Conservation (phyloP, 2,329 filamentous ascomycete genomes). For the Samsoniella hepiali region DNA sequence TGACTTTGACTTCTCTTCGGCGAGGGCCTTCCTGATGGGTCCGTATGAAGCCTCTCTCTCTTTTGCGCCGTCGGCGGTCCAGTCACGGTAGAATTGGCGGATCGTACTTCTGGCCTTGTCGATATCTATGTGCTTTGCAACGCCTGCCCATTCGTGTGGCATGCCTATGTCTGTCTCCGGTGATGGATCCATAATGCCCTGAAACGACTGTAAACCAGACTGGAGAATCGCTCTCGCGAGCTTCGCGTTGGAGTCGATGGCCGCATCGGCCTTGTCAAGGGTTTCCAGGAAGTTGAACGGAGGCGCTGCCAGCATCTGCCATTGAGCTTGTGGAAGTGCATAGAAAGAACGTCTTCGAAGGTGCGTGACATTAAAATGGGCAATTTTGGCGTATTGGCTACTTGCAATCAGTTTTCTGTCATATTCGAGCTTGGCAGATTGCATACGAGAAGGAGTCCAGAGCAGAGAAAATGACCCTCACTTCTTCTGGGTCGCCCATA, state of each 20-base stretch:
- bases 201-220: slow-evolving; percentile 66
- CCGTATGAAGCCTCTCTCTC: slow-evolving; percentile 78
- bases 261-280: slow-evolving; percentile 74
- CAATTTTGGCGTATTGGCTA: slow-evolving; percentile 79
- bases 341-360: slow-evolving; percentile 90
- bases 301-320: slow-evolving; percentile 73
- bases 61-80: slow-evolving; percentile 71
- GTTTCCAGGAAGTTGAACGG: slow-evolving; percentile 82
- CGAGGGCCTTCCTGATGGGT: slow-evolving; percentile 67
- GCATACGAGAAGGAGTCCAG: slow-evolving; percentile 87
- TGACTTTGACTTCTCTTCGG: slow-evolving; percentile 39
- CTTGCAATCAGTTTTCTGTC: not conserved
- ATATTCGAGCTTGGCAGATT: not conserved
- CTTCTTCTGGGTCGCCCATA: slow-evolving; percentile 70
- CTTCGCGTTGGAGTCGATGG: slow-evolving; percentile 84
- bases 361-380: slow-evolving; percentile 89
- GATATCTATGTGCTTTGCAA: slow-evolving; percentile 70
- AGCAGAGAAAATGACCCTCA: slow-evolving; percentile 72
- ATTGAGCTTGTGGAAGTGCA: slow-evolving; percentile 78
- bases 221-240: slow-evolving; percentile 75
- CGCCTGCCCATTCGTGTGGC: slow-evolving; percentile 64
- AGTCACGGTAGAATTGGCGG: slow-evolving; percentile 92
- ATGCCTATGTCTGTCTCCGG: slow-evolving; percentile 43
- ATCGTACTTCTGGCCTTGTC: slow-evolving; percentile 92
- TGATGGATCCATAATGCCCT: slow-evolving; percentile 39